Evolutionary conservation across 139 green algal genomes (phyloP), one percentile per base, ranked within the genome.

Genomic region (Tetraselmis striata): DNA sequence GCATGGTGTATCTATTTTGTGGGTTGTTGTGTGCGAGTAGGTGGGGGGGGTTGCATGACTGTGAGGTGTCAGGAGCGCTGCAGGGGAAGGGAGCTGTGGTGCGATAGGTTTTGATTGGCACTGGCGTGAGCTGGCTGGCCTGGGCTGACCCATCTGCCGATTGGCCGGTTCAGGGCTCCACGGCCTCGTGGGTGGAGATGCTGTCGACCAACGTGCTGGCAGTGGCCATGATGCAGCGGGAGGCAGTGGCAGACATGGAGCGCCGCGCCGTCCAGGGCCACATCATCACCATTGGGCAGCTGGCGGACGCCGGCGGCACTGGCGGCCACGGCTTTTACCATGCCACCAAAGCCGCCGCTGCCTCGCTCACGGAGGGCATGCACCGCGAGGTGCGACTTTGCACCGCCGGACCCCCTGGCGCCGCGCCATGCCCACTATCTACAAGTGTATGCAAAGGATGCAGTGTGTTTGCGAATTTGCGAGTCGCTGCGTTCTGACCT

Each of bases 131-230:
- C n/a, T n/a, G n/a, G n/a, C n/a, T n/a, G n/a, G n/a, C n/a, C n/a
- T n/a, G n/a, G n/a, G n/a, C n/a, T n/a, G n/a, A n/a, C n/a, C n/a
- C n/a, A n/a, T n/a, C n/a, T n/a, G n/a, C n/a, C n/a, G n/a, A n/a
- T n/a, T n/a, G n/a, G n/a, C n/a, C n/a, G 18, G 90, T 95, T 77
- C 88, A 94, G 27, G 94, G 94, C 84, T 89, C 83, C 78, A 91
- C 91, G 0, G 83, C 76, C 1, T 87, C 79, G 27, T 95, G 91
- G 91, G 86, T 93, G 59, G 91, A 93, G 84, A 93, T 93, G 90
- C 76, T 94, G 75, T 86, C 59, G 78, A 95, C 92, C 67, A 96
- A 95, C 81, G 89, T 97, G 32, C 87, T 97, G 84, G 94, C 90
- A 31, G 90, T 87, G 1, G 89, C 86, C 31, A 92, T 97, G 90